phyloP scores from a whole-genome alignment of 441 rosid species.

The Dalechampia spathulata region DNA sequence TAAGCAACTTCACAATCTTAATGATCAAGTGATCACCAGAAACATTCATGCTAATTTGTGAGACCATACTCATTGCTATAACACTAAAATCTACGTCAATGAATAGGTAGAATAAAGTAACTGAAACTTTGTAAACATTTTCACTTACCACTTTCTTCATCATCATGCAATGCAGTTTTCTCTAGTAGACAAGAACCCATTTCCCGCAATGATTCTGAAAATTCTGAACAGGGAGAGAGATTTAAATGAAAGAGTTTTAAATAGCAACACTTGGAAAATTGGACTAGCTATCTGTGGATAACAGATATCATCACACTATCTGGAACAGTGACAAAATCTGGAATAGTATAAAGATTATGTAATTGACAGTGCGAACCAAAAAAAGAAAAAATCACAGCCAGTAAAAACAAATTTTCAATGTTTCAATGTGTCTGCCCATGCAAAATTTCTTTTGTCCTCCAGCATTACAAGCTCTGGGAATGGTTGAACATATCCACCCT shows the following conservation, averaged over 20 bases:
- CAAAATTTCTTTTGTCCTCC: not conserved
- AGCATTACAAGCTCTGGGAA: not conserved
- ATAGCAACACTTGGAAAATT: not conserved
- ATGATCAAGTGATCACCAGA: not conserved
- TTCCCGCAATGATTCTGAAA: constrained; percentile 90
- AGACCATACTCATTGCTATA: not conserved
- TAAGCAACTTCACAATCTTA: not conserved
- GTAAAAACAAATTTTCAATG: not conserved
- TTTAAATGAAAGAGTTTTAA: constrained; percentile 7
- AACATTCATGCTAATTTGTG: constrained; percentile 5
- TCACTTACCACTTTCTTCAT: constrained; percentile 66
- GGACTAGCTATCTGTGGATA: not conserved
- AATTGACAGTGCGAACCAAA: not conserved
- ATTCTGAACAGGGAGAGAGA: constrained; percentile 46
- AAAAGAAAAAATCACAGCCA: not conserved
- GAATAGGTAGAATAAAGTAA: not conserved
- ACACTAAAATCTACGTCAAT: not conserved
- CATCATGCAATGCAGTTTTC: constrained; percentile 55
- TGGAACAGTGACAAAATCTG: not conserved
- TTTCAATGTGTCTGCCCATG: too few relatives aligned
- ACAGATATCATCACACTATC: not conserved
- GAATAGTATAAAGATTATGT: not conserved
- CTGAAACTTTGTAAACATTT: not conserved
- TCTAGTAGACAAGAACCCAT: constrained; percentile 86
- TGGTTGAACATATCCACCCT: not conserved